Evolutionary conservation across 2,329 filamentous ascomycete genomes (phyloP).

Genomic region (Blastomyces parvus): DNA sequence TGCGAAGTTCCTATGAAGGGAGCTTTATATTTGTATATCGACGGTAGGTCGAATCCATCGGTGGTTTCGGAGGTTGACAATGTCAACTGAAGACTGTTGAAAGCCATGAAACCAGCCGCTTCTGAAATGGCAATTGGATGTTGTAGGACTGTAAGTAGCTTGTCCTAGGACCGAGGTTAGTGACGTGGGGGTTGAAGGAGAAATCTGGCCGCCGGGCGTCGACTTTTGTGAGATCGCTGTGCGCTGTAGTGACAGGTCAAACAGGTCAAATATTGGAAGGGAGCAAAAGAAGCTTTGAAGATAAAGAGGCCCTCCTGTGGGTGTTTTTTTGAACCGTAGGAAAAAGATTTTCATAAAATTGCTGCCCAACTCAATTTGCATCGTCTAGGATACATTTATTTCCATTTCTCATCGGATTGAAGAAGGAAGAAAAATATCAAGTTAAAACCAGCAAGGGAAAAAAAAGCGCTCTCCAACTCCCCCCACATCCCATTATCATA

Average conservation of each 20-base stretch:
- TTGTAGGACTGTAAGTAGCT: not conserved
- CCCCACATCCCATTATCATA: constrained; percentile 23
- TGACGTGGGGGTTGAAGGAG: not conserved
- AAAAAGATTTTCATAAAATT: constrained; percentile 22
- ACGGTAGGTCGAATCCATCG: not conserved
- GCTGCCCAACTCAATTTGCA: constrained; percentile 22
- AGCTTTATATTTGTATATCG: not conserved
- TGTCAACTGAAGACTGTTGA: not conserved
- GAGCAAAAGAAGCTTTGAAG: not conserved
- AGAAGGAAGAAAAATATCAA: constrained; percentile 2
- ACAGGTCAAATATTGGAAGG: not conserved
- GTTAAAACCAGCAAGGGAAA: constrained; percentile 6
- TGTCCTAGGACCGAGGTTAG: not conserved
- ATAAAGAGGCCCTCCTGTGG: not conserved
- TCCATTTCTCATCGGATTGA: constrained; percentile 17
- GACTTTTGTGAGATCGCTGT: not conserved
- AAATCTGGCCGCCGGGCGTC: not conserved
- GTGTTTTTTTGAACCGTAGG: constrained; percentile 3
- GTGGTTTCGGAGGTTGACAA: not conserved
- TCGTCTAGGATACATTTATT: constrained; percentile 32
- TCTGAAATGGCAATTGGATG: not conserved
- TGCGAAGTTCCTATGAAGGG: not conserved
- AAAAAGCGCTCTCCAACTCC: constrained; percentile 9
- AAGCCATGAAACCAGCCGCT: not conserved
- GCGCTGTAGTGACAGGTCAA: not conserved